Conservation (phyloP, 768 basidiomycete species). For the Collybia sordida region DNA sequence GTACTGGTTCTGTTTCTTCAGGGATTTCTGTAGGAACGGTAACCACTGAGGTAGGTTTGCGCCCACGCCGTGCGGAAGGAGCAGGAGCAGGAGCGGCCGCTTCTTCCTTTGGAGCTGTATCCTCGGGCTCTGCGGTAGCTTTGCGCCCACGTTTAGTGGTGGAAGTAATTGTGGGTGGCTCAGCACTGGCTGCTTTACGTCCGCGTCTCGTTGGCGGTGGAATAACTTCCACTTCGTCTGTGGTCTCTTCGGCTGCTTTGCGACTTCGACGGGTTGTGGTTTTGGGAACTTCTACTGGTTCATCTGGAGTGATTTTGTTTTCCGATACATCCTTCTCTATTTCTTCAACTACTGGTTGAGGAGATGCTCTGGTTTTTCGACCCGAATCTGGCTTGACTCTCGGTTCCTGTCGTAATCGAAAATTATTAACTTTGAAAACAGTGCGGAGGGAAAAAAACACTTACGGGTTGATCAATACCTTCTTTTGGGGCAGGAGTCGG, state of each 20-base stretch:
- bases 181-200: conserved; percentile 17
- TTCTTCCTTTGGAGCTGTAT: conserved; percentile 9
- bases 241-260: conserved; percentile 18
- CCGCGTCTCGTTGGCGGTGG: conserved; percentile 11
- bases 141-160: conserved; percentile 18
- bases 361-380: not conserved
- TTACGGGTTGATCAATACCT: not conserved
- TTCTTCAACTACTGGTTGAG: not conserved
- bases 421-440: not conserved
- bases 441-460: not conserved
- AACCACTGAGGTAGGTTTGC: conserved; percentile 15
- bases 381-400: not conserved
- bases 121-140: conserved; percentile 12
- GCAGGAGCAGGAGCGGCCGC: conserved; percentile 1
- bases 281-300: conserved; percentile 3
- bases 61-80: conserved; percentile 13
- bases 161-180: conserved; percentile 12
- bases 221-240: not conserved
- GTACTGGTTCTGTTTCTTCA: not conserved
- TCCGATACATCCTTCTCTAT: too few relatives aligned
- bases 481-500: conserved; percentile 1
- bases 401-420: not conserved
- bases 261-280: conserved; percentile 22
- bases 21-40: not conserved
- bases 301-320: not conserved